Evolutionary conservation across 2,329 filamentous ascomycete genomes (phyloP).

Genomic region (Magnaporthales sp.): DNA sequence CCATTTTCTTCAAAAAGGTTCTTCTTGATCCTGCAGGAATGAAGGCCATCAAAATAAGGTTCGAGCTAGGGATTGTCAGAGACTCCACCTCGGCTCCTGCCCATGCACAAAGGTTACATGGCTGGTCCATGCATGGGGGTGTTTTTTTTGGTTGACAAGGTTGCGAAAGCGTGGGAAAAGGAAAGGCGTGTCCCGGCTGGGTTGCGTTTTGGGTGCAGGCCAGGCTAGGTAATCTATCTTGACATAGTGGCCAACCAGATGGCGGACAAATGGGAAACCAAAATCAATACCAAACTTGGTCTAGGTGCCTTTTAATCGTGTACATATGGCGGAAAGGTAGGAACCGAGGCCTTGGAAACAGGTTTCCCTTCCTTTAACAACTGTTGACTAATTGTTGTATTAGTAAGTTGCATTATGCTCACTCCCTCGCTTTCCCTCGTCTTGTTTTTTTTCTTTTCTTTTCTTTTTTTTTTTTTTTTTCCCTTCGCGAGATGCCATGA

Average conservation of each 20-base stretch:
- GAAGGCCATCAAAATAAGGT: constrained; percentile 5
- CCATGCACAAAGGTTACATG: neutral
- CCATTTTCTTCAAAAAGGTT: neutral
- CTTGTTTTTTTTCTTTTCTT: neutral
- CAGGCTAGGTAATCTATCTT: neutral
- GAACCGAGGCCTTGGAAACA: neutral
- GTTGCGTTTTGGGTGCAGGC: neutral
- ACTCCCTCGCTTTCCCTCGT: neutral
- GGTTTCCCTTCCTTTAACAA: neutral
- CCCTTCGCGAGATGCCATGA: too few species aligned
- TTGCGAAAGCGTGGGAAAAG: neutral
- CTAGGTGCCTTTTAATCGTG: neutral
- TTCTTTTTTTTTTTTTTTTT: too few species aligned
- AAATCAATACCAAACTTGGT: neutral
- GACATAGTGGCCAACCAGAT: neutral
- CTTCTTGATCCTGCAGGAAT: neutral
- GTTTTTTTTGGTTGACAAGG: neutral
- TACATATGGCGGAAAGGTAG: neutral
- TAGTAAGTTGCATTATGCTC: neutral
- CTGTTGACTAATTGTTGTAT: neutral
- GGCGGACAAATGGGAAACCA: neutral
- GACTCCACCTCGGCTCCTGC: neutral
- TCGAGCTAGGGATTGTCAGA: neutral
- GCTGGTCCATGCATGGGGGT: neutral
- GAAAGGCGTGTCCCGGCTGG: neutral